A percentile compares a stretch with the other conserved stretches of the same genome.
Conservation (phyloP, 1,139 yeast species). For the Yamadazyma pseudoaaseri region DNA sequence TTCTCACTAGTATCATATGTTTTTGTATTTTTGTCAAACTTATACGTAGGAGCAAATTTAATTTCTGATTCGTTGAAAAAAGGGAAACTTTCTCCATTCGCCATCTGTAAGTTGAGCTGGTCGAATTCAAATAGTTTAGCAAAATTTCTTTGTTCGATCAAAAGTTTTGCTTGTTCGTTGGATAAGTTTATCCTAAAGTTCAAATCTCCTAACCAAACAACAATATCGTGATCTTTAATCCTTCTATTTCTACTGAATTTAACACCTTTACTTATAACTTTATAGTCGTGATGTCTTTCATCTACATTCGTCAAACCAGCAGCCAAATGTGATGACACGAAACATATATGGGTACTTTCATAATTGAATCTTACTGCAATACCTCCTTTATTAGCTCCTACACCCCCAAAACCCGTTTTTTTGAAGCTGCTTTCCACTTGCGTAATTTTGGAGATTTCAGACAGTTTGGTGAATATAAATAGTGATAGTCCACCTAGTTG, state of each 20-base stretch:
- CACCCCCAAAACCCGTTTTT: constrained; percentile 93
- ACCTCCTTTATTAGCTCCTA: constrained; percentile 95
- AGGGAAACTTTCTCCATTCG: constrained; percentile 61
- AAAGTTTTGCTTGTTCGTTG: constrained; percentile 64
- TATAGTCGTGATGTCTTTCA: constrained; percentile 83
- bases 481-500: constrained; percentile 93
- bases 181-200: constrained; percentile 76
- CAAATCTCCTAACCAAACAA: constrained; percentile 93
- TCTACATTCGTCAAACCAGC: constrained; percentile 80
- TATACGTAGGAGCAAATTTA: constrained; percentile 85
- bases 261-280: constrained; percentile 60
- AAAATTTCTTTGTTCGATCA: constrained; percentile 50
- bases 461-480: constrained; percentile 64
- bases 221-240: constrained; percentile 73
- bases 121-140: constrained; percentile 64
- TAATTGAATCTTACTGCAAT: constrained; percentile 79
- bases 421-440: constrained; percentile 76
- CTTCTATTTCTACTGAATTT: constrained; percentile 50
- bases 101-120: constrained; percentile 73
- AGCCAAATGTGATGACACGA: constrained; percentile 84
- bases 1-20: constrained; percentile 85
- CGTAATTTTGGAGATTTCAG: constrained; percentile 48
- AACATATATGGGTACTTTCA: constrained; percentile 72
- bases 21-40: constrained; percentile 80
- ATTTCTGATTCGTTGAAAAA: constrained; percentile 77